Evolutionary conservation across 192 early-diverging fungal genomes (phyloP).

Genomic region (Phycomyces nitens): DNA sequence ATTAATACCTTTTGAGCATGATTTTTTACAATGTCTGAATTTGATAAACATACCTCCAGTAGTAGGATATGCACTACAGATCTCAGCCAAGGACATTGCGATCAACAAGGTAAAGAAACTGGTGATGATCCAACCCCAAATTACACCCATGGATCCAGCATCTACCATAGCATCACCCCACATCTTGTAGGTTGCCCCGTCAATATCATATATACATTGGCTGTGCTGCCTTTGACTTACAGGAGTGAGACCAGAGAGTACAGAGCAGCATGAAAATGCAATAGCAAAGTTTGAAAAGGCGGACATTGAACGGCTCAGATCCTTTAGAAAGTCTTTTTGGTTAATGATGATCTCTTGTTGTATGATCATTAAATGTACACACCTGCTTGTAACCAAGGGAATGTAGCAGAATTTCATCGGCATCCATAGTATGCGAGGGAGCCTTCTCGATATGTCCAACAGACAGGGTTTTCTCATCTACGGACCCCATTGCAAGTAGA

Average conservation of each 20-base stretch:
- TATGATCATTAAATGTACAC: neutral
- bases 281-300: constrained; percentile 52
- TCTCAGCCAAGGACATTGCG: constrained; percentile 44
- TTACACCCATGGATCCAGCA: constrained; percentile 46
- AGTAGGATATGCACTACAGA: constrained; percentile 45
- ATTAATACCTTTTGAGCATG: neutral
- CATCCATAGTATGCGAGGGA: constrained; percentile 12
- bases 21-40: neutral
- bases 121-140: constrained; percentile 46
- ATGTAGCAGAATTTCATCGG: constrained; percentile 23
- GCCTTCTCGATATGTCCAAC: no score
- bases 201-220: no score
- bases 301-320: constrained; percentile 48
- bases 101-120: constrained; percentile 42
- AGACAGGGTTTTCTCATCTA: no score
- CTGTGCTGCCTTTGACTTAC: no score
- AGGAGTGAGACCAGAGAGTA: constrained; percentile 50
- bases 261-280: constrained; percentile 50
- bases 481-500: no score
- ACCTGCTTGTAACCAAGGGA: constrained; percentile 33
- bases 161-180: constrained; percentile 43
- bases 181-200: constrained; percentile 8
- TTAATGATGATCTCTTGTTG: neutral
- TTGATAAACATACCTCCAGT: constrained; percentile 31
- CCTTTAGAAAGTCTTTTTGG: constrained; percentile 20